These are phyloP conservation scores for Teratosphaeria zuluensis DNA, from an alignment of 2,329 filamentous ascomycete genomes.

Conservation along the genomic window DNA sequence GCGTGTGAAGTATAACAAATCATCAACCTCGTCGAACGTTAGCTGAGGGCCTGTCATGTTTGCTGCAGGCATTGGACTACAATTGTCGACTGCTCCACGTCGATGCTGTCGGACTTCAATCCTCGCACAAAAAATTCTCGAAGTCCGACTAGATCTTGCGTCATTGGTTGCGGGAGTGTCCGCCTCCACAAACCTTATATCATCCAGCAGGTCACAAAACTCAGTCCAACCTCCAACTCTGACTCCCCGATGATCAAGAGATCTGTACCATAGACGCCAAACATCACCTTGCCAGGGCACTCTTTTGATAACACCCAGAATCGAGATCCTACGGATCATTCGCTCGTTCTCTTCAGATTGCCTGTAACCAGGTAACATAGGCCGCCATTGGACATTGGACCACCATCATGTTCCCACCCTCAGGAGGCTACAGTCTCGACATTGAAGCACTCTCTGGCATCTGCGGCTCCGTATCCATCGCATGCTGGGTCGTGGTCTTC, in stretches of 20 bases:
- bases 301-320: neutral
- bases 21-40: conserved; percentile 74
- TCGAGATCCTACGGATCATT: neutral
- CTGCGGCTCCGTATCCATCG: conserved; percentile 89
- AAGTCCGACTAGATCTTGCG: neutral
- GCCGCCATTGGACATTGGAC: neutral
- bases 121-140: neutral
- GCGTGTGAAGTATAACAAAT: conserved; percentile 80
- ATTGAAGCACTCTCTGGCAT: conserved; percentile 89
- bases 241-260: neutral
- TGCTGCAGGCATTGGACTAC: neutral
- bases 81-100: neutral
- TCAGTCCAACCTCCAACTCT: neutral
- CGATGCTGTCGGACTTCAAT: no score
- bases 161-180: neutral
- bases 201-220: neutral
- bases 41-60: conserved; percentile 29
- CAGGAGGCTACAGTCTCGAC: conserved; percentile 55
- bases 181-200: neutral
- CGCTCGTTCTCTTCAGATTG: neutral
- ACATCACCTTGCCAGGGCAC: neutral
- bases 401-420: conserved; percentile 43
- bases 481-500: conserved; percentile 96
- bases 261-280: neutral
- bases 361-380: neutral